Conservation (phyloP, 305 asterid species). For the Fraxinus sp. region DNA sequence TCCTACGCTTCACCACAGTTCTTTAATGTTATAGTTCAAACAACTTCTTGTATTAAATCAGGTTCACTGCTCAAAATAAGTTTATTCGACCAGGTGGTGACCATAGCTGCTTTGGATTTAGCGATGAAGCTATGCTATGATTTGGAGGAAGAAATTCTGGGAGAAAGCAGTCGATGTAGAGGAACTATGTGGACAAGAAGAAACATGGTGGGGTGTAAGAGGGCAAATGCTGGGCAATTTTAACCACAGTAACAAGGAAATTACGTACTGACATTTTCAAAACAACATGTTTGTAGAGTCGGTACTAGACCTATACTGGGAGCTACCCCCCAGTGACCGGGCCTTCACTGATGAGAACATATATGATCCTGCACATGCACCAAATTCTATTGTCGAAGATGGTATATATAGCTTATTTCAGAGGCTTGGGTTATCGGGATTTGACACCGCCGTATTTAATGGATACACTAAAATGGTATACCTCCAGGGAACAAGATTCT, state of each 20-base stretch:
- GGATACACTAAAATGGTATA: conserved; percentile 95
- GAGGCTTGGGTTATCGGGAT: conserved; percentile 61
- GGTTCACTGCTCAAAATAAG: not conserved
- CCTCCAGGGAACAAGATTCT: conserved; percentile 55
- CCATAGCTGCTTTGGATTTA: conserved; percentile 81
- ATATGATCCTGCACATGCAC: conserved; percentile 84
- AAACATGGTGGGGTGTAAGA: conserved; percentile 96
- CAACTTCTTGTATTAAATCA: not conserved
- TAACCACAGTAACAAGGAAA: conserved; percentile 78
- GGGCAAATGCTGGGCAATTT: conserved; percentile 89
- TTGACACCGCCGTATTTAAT: conserved; percentile 70
- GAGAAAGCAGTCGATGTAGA: conserved; percentile 75
- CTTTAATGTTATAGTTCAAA: not conserved
- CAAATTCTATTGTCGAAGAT: conserved; percentile 76
- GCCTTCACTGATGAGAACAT: conserved; percentile 86
- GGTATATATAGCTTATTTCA: conserved; percentile 68
- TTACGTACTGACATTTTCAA: conserved; percentile 60
- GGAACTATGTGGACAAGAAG: conserved; percentile 86
- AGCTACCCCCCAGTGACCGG: conserved; percentile 96
- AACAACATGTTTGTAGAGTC: conserved; percentile 89
- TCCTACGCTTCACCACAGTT: not conserved
- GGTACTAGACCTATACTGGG: conserved; percentile 83
- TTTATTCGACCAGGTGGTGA: conserved; percentile 67
- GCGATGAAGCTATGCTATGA: conserved; percentile 89
- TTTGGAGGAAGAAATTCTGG: conserved; percentile 74